Conservation (phyloP, 805 yeast genomes). For the Kazachstania bromeliacearum region DNA sequence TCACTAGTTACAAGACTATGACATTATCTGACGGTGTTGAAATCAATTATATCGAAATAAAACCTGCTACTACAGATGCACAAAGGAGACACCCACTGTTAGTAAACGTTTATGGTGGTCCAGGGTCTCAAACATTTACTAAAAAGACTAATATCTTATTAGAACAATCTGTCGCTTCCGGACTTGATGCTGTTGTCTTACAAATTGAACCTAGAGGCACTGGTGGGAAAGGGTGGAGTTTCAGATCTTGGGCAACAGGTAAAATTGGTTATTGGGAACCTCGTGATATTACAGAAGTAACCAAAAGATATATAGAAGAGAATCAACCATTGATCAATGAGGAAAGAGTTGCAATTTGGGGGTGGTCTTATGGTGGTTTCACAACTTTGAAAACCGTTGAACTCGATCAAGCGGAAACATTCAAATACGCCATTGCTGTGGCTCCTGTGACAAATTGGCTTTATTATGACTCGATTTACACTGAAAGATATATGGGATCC, state of each 20-base stretch:
- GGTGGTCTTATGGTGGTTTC: conserved; percentile 85
- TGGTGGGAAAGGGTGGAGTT: conserved; percentile 67
- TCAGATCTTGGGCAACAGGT: conserved; percentile 44
- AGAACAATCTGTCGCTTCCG: conserved; percentile 49
- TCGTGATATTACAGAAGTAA: conserved; percentile 48
- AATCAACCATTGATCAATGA: conserved; percentile 38
- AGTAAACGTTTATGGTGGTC: conserved; percentile 71
- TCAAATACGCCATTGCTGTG: conserved; percentile 70
- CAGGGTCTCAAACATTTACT: conserved; percentile 57
- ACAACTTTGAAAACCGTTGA: conserved; percentile 66
- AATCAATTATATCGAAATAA: conserved; percentile 49
- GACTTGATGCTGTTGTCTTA: conserved; percentile 50
- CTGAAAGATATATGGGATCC: conserved; percentile 63
- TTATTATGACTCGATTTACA: conserved; percentile 66
- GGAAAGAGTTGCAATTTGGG: conserved; percentile 63
- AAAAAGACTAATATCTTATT: conserved; percentile 42
- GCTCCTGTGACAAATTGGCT: conserved; percentile 82
- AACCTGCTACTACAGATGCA: conserved; percentile 48
- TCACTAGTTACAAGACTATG: conserved; percentile 32
- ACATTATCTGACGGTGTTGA: conserved; percentile 31
- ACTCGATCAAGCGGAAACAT: conserved; percentile 48
- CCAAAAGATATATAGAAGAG: conserved; percentile 39
- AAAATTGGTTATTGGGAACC: conserved; percentile 72
- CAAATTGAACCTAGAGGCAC: conserved; percentile 77
- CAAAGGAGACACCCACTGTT: conserved; percentile 48